Base-by-base conservation (phyloP, 2,329 filamentous ascomycete genomes). In the Apiospora marii region DNA sequence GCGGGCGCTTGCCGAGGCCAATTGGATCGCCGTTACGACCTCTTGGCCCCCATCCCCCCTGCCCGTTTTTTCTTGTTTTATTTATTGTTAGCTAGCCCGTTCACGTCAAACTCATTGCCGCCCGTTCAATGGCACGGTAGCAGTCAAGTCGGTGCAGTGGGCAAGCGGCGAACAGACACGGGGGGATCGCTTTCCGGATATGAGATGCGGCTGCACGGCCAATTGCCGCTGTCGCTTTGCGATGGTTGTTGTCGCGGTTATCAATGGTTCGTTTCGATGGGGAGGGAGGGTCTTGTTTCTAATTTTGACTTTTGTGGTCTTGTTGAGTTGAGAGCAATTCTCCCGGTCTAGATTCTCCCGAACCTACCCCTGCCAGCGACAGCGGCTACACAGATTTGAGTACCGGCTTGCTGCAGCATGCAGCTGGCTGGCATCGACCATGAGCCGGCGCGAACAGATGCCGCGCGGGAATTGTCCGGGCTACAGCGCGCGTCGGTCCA, bases 131-230 rank as follows among this genome's bases (percentile, higher is more conserved):
- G 12, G 49, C 16, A 48, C 44, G 6, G 44, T 16, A 22, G 19
- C 7, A 48, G 44, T 46, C 37, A n/a, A n/a, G n/a, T n/a, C n/a
- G n/a, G n/a, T n/a, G n/a, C n/a, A 10, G 8, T 37, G 37, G 8
- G 37, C 37, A 41, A 44, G 46, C 46, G 8, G 48, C 22, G 48
- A 49, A 49, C 48, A 49, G 48, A 49, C 37, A 37, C 37, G 19
- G 58, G 19, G 58, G 58, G 34, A 64, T 41, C 58, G 41, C 8
- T n/a, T 64, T 13, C 58, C 58, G 58, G 58, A 41, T 24, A 64
- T n/a, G 30, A 64, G 67, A 27, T 68, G 67, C 67, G 67, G n/a
- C 44, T 68, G 67, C 41, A 68, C 41, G 67, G 67, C 67, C 67
- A 68, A 68, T 68, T 68, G 67, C 67, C 67, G 67, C 67, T 48